phyloP scores from a whole-genome alignment of 2,329 filamentous ascomycete species.

The Coleophoma crateriformis region DNA sequence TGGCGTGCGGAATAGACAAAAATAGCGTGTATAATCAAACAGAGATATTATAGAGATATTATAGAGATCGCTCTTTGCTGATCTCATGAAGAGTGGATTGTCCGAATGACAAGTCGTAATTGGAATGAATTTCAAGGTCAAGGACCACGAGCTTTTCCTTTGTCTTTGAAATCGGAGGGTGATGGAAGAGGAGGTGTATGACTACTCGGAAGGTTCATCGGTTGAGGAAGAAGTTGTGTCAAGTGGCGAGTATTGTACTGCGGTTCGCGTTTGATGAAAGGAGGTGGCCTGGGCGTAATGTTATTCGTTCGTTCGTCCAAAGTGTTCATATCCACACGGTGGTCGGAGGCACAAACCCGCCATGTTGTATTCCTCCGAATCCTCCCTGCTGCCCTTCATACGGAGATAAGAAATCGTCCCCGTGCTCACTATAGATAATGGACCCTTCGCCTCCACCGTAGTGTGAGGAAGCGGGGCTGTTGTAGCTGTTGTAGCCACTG shows the following conservation, averaged over 20 bases:
- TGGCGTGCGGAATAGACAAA: neutral
- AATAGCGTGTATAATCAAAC: neutral
- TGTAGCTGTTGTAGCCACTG: constrained; percentile 42
- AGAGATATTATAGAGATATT: neutral
- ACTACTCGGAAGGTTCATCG: constrained; percentile 11
- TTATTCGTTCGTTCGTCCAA: constrained; percentile 21
- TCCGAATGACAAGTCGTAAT: neutral
- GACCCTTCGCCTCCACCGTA: constrained; percentile 51
- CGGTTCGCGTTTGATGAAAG: constrained; percentile 21
- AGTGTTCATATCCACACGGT: constrained; percentile 28
- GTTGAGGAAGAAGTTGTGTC: constrained; percentile 13
- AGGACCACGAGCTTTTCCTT: constrained; percentile 24
- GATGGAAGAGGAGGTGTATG: constrained; percentile 19
- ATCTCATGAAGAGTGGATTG: constrained; percentile 2
- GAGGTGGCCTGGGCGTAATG: constrained; percentile 25
- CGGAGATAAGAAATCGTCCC: constrained; percentile 36
- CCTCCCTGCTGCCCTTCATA: constrained; percentile 26
- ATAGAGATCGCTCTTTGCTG: constrained; percentile 1
- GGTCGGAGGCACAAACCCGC: constrained; percentile 30
- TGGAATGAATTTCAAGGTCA: constrained; percentile 13
- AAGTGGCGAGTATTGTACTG: constrained; percentile 11
- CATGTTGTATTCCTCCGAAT: constrained; percentile 16
- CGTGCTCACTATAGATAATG: constrained; percentile 56
- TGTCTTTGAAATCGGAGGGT: constrained; percentile 17
- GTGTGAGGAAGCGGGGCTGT: constrained; percentile 58